Evolutionary conservation across 2,329 filamentous ascomycete species (phyloP).

Genomic region (Cordyceps farinosa): DNA sequence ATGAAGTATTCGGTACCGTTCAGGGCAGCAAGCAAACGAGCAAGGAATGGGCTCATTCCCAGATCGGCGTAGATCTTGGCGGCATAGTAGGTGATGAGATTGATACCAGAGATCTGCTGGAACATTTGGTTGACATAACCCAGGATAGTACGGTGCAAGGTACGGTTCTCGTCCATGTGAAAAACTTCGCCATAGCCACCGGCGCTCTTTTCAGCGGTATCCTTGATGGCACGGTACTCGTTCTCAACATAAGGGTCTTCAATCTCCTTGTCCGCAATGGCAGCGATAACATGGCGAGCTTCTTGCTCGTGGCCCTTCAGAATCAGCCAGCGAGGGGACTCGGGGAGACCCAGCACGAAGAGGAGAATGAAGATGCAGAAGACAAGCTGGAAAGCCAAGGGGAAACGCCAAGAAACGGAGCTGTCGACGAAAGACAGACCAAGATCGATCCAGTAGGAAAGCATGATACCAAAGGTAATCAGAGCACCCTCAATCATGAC

Average conservation of each 20-base stretch:
- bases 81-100: constrained; percentile 62
- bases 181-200: constrained; percentile 58
- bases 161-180: constrained; percentile 53
- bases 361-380: constrained; percentile 57
- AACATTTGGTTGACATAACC: constrained; percentile 62
- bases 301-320: constrained; percentile 46
- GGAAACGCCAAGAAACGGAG: constrained; percentile 53
- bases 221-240: constrained; percentile 59
- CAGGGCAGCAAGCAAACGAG: constrained; percentile 52
- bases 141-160: constrained; percentile 56
- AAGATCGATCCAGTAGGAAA: constrained; percentile 60
- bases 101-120: constrained; percentile 61
- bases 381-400: constrained; percentile 51
- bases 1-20: constrained; percentile 53
- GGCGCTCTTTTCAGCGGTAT: constrained; percentile 68
- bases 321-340: constrained; percentile 49
- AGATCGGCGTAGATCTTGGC: constrained; percentile 56
- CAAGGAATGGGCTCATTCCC: constrained; percentile 50
- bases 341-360: constrained; percentile 51
- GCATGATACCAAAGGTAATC: constrained; percentile 54
- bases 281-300: constrained; percentile 45
- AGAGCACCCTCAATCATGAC: constrained; percentile 59
- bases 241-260: constrained; percentile 56
- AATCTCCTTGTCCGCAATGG: constrained; percentile 50
- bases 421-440: constrained; percentile 49